Conservation (phyloP, 208 protist species). For the Acanthamoeba sp. region DNA sequence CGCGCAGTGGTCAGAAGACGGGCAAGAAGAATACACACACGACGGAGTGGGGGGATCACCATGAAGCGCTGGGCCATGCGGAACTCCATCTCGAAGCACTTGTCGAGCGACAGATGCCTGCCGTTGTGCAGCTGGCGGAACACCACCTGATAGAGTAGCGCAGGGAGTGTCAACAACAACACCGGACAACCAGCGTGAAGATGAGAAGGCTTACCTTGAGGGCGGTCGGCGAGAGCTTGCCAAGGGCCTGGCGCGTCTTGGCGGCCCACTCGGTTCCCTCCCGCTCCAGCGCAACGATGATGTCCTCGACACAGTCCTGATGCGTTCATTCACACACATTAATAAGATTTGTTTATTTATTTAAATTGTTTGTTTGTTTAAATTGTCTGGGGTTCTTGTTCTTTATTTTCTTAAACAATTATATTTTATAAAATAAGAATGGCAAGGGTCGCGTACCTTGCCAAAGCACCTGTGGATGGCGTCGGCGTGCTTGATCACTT, state of each 20-base stretch:
- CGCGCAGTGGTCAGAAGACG: not conserved
- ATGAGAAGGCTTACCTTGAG: constrained; percentile 74
- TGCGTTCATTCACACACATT: no score
- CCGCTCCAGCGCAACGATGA: constrained; percentile 70
- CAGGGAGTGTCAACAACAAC: not conserved
- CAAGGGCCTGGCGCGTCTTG: constrained; percentile 60
- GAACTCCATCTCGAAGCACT: constrained; percentile 83
- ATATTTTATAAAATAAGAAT: no score
- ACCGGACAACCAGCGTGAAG: no score
- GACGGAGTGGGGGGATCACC: not conserved
- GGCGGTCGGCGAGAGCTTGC: constrained; percentile 76
- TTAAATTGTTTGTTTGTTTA: no score
- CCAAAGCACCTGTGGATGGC: constrained; percentile 41
- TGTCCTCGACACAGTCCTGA: constrained; percentile 74
- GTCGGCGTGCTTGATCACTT: constrained; percentile 8
- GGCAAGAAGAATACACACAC: not conserved
- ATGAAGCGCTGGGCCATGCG: constrained; percentile 82
- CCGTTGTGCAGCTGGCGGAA: constrained; percentile 77
- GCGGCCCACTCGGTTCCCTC: constrained; percentile 75
- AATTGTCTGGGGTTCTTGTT: no score
- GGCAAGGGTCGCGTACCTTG: constrained; percentile 20
- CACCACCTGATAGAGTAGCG: constrained; percentile 36
- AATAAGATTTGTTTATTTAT: no score
- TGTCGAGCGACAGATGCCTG: not conserved
- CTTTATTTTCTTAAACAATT: no score